Evolutionary conservation across 371 early-diverging fungal species (phyloP), one percentile per base, ranked within the genome.

Genomic region (Rhizopus sp.): DNA sequence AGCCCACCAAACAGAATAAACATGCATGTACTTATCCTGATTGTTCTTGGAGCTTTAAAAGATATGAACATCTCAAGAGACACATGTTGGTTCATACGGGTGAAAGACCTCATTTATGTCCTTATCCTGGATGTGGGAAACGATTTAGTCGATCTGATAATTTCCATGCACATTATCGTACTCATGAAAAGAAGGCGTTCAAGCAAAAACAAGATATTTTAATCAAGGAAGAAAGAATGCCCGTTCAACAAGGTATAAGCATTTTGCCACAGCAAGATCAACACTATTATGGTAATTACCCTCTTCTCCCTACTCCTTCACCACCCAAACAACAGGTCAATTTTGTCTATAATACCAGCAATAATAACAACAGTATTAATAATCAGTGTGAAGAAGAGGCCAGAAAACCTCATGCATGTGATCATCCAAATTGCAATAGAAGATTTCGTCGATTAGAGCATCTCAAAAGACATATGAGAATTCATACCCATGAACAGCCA

Each of bases 391-490:
- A 59, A 46, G 50, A 50, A 37, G 56, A 64, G 23, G 37, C 61
- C 8, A 68, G 73, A 50, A 78, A 78, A 40, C 74, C 80, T 15
- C 82, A 85, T 60, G 69, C 80, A 4, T 87, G 88, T 52, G 66
- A 62, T 4, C 76, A 81, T 15, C 78, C 80, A 16, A 67, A 75
- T 7, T 88, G 88, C 49, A 75, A 78, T 17, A 69, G 76, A 39
- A 60, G 80, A 23, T 88, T 88, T 65, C 92, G 94, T 64, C 85
- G 95, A 13, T 78, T 86, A 50, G 96, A 96, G 66, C 95, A 95
- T 68, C 73, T 96, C 44, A 91, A 91, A 59, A 82, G 97, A 35
- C 96, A 95, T 65, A 77, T 86, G 72, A 88, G 93, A 17, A 90
- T 89, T 40, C 95, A 95, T 69, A 91, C 92, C 10, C 82, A 89